Evolutionary conservation across 345 rosid species (phyloP), one percentile per base, ranked within the genome.

Genomic region (Arabidopsis suecica): DNA sequence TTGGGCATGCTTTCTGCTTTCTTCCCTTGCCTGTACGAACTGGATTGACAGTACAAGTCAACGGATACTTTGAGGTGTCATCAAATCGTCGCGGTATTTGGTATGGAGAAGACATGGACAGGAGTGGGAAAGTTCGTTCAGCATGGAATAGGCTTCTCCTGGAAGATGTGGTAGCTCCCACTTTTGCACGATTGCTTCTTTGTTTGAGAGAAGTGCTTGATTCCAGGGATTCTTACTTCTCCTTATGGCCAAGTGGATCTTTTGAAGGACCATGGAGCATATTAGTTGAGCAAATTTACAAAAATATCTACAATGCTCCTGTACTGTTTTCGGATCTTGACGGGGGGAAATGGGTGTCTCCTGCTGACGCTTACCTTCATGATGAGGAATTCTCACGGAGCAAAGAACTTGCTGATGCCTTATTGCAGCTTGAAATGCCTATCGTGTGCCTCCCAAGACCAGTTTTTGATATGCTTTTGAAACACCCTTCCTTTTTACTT

Each of bases 51-150:
- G 96, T 91, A 71, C 97, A 93, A 79, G 84, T 93, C 57, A 93
- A 93, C 72, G 98, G 92, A 22, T 93, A 91, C 82, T 93, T 93
- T 88, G 98, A 93, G 82, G 96, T 93, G 72, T 87, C 97, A 11
- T 93, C 98, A 56, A 93, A 91, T 62, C 98, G 98, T 54, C 97
- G 98, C 49, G 97, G 97, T 75, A 93, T 93, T 81, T 93, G 98
- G 98, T 89, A 91, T 81, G 98, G 98, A 68, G 97, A 79, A 49
- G 98, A 93, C 77, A 93, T 93, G 98, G 98, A 93, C 76, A 91
- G 93, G 82, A 86, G 98, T 83, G 98, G 97, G 20, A 93, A 88
- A 86, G 73, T 93, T 81, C 98, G 98, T 61, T 93, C 96, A 28
- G 78, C 87, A 63, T 93, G 98, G 98, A 93, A 93, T 81, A 85